These are phyloP conservation scores for Urostyla sp. DNA, from an alignment of 73 alveolate species.

Conservation along the genomic window DNA sequence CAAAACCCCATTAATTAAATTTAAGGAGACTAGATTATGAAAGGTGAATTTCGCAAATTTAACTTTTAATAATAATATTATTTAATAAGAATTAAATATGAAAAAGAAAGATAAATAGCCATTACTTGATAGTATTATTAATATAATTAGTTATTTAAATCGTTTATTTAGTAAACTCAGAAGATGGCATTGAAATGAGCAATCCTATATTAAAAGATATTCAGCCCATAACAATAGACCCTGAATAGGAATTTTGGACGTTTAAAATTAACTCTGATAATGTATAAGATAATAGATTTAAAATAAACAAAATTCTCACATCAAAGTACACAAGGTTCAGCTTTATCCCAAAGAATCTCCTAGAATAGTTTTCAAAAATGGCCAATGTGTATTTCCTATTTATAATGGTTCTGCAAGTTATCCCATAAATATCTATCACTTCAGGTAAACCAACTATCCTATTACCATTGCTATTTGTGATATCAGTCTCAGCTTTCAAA, in stretches of 20 bases:
- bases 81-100: too few species aligned
- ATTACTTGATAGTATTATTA: too few species aligned
- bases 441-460: constrained; percentile 75
- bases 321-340: constrained; percentile 85
- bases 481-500: constrained; percentile 81
- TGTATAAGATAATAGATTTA: constrained; percentile 27
- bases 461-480: constrained; percentile 75
- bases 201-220: too few species aligned
- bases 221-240: constrained; percentile 65
- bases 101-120: too few species aligned
- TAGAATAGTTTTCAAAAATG: constrained; percentile 80
- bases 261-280: constrained; percentile 15
- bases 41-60: too few species aligned
- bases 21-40: too few species aligned
- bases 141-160: too few species aligned
- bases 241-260: constrained; percentile 26
- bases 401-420: constrained; percentile 79
- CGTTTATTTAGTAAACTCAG: too few species aligned
- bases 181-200: too few species aligned
- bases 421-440: constrained; percentile 82
- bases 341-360: constrained; percentile 87
- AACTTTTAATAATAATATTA: too few species aligned
- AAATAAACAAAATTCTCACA: constrained; percentile 75
- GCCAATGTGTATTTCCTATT: constrained; percentile 86
- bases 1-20: too few species aligned